Percentiles rank a stretch among this genome's conserved stretches.
These are phyloP conservation scores for Lepidium africanum DNA, from an alignment of 345 rosid genomes.

Conservation along the genomic window DNA sequence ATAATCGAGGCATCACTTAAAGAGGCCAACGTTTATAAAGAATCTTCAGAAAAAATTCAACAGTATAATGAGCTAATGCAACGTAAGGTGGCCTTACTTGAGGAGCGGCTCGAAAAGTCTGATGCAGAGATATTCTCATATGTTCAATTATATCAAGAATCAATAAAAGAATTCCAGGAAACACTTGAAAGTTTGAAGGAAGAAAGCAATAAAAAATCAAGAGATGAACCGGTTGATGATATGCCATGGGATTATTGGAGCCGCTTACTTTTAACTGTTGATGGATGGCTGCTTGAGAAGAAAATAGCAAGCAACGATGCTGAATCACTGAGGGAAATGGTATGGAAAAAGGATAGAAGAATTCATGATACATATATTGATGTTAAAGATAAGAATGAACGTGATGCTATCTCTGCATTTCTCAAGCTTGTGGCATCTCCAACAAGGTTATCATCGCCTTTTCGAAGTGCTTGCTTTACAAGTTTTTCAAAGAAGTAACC, in stretches of 20 bases:
- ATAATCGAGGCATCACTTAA: constrained; percentile 72
- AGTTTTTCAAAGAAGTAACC: constrained; percentile 11
- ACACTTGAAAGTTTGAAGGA: constrained; percentile 68
- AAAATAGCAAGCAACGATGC: constrained; percentile 62
- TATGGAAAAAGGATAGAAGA: constrained; percentile 67
- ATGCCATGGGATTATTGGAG: constrained; percentile 95
- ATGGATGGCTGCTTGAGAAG: constrained; percentile 93
- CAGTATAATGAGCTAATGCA: constrained; percentile 81
- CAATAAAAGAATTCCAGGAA: constrained; percentile 77
- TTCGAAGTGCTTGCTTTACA: background rate
- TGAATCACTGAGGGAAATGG: constrained; percentile 67
- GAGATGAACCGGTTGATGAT: constrained; percentile 62
- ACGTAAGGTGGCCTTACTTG: constrained; percentile 70
- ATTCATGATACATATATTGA: constrained; percentile 52
- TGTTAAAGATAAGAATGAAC: constrained; percentile 62
- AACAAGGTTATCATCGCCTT: constrained; percentile 42
- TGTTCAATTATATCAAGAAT: constrained; percentile 72
- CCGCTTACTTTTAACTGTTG: constrained; percentile 64
- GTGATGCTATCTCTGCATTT: constrained; percentile 53
- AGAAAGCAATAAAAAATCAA: constrained; percentile 62
- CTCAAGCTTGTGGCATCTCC: constrained; percentile 53
- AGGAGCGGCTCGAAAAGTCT: constrained; percentile 75
- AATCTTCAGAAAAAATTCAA: constrained; percentile 65
- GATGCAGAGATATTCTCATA: constrained; percentile 80
- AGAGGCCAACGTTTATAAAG: constrained; percentile 63